Base-by-base conservation (phyloP, 1,284 basidiomycete genomes). In the Apiotrichum laibachii region DNA sequence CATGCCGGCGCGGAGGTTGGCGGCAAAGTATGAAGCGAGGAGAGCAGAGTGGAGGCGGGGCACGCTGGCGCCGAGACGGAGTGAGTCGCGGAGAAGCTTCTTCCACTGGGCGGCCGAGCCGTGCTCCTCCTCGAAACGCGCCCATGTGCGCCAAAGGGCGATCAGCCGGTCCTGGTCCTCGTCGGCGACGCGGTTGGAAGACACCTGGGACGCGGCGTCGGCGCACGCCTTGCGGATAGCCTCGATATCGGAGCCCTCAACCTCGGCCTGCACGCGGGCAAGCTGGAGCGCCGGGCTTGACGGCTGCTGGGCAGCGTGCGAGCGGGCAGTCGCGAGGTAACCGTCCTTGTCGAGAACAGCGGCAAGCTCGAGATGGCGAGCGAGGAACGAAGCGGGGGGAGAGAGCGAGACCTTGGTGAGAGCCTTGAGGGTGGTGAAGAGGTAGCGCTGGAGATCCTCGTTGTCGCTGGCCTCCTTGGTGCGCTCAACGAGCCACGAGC, bases 401-500 rank as follows among this genome's bases (percentile, higher is more conserved):
- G 62, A 39, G 5, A 69, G 56, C 11, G 65, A 61, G 11, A 70
- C 59, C 61, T 75, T 71, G 3, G 72, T 71, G 5, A 72, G 61
- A 34, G 66, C 60, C 12, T 67, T 52, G 13, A 76, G 50, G 0
- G 71, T 68, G 3, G 73, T 67, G 12, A 69, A 46, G 37, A 77
- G 67, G 57, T 67, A 77, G 15, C 65, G 63, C 66, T 72, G 57
- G 51, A 76, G 60, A 42, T 72, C 70, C 7, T 53, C 35, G 40
- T 75, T 69, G 10, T 66, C 62, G 8, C 54, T 51, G 19, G 62
- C 53, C 35, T 53, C 56, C 5, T 53, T 50, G 39, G 73, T 71
- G 55, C 67, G 68, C 21, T 65, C 62, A 2, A 67, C 61, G 40
- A 78, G 59, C 77, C 76, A 78, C 34, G 58, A 37, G 5, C 73